phyloP scores from a whole-genome alignment of 768 basidiomycete genomes.

The Amanita molliuscula region DNA sequence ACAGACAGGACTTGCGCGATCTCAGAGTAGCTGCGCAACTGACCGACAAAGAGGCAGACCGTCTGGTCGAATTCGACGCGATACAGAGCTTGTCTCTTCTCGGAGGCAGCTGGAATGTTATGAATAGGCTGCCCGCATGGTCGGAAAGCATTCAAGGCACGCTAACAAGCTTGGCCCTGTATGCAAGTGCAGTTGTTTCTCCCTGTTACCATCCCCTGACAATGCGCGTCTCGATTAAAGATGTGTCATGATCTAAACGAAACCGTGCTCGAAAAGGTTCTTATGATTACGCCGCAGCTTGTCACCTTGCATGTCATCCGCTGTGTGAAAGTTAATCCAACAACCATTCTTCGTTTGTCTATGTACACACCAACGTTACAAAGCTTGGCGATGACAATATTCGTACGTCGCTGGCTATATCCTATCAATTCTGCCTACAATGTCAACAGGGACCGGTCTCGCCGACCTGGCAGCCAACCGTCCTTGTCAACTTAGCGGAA shows the following conservation, averaged over 20 bases:
- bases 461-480: conserved; percentile 15
- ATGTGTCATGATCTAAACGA: conserved; percentile 46
- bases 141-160: conserved; percentile 27
- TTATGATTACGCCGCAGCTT: conserved; percentile 42
- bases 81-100: conserved; percentile 44
- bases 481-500: conserved; percentile 33
- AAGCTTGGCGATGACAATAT: conserved; percentile 50
- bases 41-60: conserved; percentile 36
- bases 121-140: conserved; percentile 55
- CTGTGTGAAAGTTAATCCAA: conserved; percentile 49
- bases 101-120: conserved; percentile 49
- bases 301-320: conserved; percentile 49
- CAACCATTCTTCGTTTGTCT: conserved; percentile 33
- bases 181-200: conserved; percentile 30
- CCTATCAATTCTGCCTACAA: not conserved
- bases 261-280: conserved; percentile 32
- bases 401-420: conserved; percentile 28
- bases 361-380: conserved; percentile 43
- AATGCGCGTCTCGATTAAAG: conserved; percentile 22
- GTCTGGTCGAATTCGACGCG: conserved; percentile 27
- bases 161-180: conserved; percentile 46
- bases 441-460: conserved; percentile 10
- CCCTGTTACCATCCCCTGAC: not conserved
- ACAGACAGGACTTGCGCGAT: conserved; percentile 32
- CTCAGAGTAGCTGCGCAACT: conserved; percentile 44